Percentiles rank a stretch among this genome's conserved stretches.
Conservation (phyloP, 2,329 filamentous ascomycete genomes). For the Fusarium neocosmosporiellum region DNA sequence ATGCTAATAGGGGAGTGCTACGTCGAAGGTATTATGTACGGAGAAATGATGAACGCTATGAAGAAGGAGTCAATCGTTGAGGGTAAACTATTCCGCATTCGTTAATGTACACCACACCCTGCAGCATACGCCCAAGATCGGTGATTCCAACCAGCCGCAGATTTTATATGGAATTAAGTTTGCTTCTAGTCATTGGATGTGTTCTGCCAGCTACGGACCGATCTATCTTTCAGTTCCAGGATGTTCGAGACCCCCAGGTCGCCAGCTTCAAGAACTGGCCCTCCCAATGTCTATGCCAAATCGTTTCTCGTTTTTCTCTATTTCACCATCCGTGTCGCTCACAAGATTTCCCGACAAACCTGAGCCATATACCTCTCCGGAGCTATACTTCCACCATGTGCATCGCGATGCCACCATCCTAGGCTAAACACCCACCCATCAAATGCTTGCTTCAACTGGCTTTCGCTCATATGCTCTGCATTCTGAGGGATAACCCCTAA, state of each 20-base stretch:
- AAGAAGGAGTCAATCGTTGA: background rate
- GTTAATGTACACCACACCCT: background rate
- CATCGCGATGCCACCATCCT: background rate
- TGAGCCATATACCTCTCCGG: too few relatives aligned
- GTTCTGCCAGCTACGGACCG: too few relatives aligned
- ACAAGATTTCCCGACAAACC: background rate
- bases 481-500: background rate
- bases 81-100: background rate
- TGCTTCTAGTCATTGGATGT: too few relatives aligned
- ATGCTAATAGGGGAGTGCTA: constrained; percentile 5
- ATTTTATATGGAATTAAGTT: too few relatives aligned
- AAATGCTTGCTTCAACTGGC: background rate
- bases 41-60: background rate
- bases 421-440: constrained; percentile 3
- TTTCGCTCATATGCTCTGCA: background rate
- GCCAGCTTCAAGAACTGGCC: background rate
- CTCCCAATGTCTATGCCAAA: background rate
- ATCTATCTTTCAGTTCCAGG: too few relatives aligned
- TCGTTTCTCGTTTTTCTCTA: background rate
- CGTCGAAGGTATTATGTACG: constrained; percentile 6
- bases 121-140: too few relatives aligned
- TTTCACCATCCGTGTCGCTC: background rate
- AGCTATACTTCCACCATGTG: background rate
- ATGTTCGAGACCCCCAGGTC: background rate
- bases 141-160: too few relatives aligned